phyloP scores from a whole-genome alignment of 2,329 filamentous ascomycete species.

The Diaporthe sp. region DNA sequence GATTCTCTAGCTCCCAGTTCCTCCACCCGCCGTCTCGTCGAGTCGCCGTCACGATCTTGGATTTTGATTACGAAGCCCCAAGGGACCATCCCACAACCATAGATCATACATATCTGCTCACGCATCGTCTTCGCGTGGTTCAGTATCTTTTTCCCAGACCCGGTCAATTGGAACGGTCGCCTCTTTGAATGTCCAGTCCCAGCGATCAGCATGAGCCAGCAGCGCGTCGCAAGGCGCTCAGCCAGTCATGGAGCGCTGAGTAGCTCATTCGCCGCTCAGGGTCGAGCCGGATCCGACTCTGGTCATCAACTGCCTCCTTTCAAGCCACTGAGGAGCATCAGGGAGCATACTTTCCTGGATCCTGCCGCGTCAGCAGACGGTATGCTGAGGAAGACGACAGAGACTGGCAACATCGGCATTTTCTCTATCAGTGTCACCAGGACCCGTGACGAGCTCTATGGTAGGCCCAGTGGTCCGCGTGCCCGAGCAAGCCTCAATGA shows the following conservation, averaged over 20 bases:
- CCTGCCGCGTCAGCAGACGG: conserved; percentile 71
- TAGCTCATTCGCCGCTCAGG: conserved; percentile 50
- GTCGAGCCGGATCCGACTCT: conserved; percentile 41
- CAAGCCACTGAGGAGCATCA: conserved; percentile 60
- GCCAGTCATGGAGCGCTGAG: conserved; percentile 58
- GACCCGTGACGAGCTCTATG: conserved; percentile 45
- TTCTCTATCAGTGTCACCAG: conserved; percentile 72
- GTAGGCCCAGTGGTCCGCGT: conserved; percentile 51
- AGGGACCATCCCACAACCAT: conserved; percentile 18
- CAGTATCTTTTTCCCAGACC: conserved; percentile 35
- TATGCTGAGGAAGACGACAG: conserved; percentile 76
- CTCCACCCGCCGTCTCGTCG: background rate
- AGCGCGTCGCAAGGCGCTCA: conserved; percentile 49
- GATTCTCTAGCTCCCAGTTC: background rate
- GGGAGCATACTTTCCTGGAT: conserved; percentile 60
- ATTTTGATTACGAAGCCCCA: conserved; percentile 37
- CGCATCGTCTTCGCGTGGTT: conserved; percentile 34
- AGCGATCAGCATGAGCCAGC: conserved; percentile 37
- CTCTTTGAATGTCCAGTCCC: background rate
- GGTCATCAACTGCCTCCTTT: conserved; percentile 44
- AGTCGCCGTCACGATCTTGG: conserved; percentile 32
- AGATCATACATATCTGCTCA: conserved; percentile 37
- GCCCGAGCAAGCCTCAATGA: conserved; percentile 51
- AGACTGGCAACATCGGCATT: conserved; percentile 74
- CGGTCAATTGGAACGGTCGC: conserved; percentile 17